Base-by-base conservation (phyloP, 1,139 yeast genomes). In the Sugiyamaella sp. region DNA sequence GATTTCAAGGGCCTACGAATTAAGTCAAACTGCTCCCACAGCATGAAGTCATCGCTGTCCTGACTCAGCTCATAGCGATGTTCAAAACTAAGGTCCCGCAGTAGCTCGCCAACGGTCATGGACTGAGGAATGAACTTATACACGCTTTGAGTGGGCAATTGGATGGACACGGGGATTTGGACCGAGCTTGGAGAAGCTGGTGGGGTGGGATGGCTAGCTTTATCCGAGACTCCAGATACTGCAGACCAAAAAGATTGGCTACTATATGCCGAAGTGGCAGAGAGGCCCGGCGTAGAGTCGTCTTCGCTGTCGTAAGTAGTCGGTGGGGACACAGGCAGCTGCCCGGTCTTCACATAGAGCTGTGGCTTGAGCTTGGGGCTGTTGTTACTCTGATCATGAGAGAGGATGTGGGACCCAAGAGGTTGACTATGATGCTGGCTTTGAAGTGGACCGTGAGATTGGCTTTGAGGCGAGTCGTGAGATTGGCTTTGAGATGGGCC, bases 1-100 rank as follows among this genome's bases (percentile, higher is more conserved):
- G 59, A 52, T 9, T 71, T 59, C 35, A 66, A 51, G 17, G 71
- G 71, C n/a, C 71, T 60, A 25, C 63, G 55, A 12, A 64, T 50
- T 8, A 6, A 4, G 3, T 21, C 57, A 55, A 4, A 60, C 24
- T 58, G 59, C 56, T 67, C 71, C 71, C 71, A 67, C 1, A 67
- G 39, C 56, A 66, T 53, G 41, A 52, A 62, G 48, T 64, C 67
- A 29, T 55, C 61, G 2, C 51, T 39, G 46, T 58, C 63, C 25
- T 54, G 52, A 33, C 61, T 58, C 39, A 62, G 56, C 45, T 63
- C 65, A 50, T 64, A 63, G 19, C 70, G 64, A 57, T 67, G 68
- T 53, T 65, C 68, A 12, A 52, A 42, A 5, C 62, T 61, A 20
- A 66, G 51, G 21, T 51, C 56, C 29, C 46, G 53, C 32, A 60